phyloP scores from a whole-genome alignment of 2,329 filamentous ascomycete species.

The Rutstroemia sp. region DNA sequence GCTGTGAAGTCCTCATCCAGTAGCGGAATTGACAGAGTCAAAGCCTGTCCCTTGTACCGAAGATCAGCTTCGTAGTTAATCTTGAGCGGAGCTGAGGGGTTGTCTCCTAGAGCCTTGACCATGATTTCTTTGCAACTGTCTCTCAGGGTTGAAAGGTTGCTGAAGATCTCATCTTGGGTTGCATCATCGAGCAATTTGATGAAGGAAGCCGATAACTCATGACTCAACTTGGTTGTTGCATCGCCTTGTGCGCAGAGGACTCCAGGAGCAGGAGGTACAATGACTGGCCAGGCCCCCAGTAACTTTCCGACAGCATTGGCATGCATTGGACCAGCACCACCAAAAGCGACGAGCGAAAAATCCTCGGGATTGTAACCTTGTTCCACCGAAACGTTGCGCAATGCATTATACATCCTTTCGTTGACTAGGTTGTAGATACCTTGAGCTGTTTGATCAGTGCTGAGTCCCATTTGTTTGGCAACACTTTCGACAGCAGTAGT shows the following conservation, averaged over 20 bases:
- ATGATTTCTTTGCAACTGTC: background rate
- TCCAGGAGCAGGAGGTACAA: conserved; percentile 1
- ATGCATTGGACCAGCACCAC: conserved; percentile 2
- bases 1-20: background rate
- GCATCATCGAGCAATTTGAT: background rate
- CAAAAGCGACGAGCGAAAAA: background rate
- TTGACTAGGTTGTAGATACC: conserved; percentile 2
- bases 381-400: background rate
- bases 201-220: background rate
- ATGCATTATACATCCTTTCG: conserved; percentile 2
- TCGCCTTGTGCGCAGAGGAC: conserved; percentile 3
- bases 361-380: conserved; percentile 5
- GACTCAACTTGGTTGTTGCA: conserved; percentile 2
- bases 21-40: conserved; percentile 1
- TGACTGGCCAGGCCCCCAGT: conserved; percentile 2
- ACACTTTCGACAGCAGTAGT: background rate
- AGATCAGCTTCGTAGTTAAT: conserved; percentile 1
- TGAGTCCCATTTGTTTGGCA: background rate
- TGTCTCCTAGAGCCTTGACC: background rate
- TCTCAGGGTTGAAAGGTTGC: background rate
- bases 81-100: background rate
- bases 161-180: background rate
- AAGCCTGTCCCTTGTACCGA: conserved; percentile 3
- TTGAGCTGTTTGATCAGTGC: conserved; percentile 2
- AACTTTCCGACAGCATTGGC: conserved; percentile 4